Evolutionary conservation across 2,329 filamentous ascomycete genomes (phyloP).

Genomic region (Nemania abortiva): DNA sequence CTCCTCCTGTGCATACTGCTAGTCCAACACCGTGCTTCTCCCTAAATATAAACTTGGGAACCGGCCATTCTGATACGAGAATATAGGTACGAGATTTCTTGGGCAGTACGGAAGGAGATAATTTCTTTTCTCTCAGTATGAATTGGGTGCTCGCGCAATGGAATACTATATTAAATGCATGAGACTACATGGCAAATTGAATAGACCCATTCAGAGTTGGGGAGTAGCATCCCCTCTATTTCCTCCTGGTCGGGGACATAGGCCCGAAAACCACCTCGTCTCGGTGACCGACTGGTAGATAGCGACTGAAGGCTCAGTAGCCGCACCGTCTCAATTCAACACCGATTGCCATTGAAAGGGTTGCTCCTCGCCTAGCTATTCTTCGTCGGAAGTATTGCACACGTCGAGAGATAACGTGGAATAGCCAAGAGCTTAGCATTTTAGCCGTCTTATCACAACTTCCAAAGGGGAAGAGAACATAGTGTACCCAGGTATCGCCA

Average conservation of each 20-base stretch:
- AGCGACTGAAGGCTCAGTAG: not conserved
- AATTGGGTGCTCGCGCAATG: too few relatives aligned
- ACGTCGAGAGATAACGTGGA: not conserved
- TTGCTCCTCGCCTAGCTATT: too few relatives aligned
- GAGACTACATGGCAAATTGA: not conserved
- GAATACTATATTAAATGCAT: too few relatives aligned
- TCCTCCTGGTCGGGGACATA: too few relatives aligned
- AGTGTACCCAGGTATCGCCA: not conserved
- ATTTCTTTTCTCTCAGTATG: too few relatives aligned
- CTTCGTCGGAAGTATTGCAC: too few relatives aligned
- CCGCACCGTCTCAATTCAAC: not conserved
- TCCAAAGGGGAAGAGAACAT: slow-evolving; percentile 7
- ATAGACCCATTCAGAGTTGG: not conserved
- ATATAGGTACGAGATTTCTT: not conserved
- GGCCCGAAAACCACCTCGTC: too few relatives aligned
- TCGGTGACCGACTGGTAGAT: not conserved
- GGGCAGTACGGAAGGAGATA: too few relatives aligned
- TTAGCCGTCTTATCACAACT: not conserved
- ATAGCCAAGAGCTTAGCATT: not conserved
- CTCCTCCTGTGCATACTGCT: not conserved
- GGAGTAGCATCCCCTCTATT: too few relatives aligned
- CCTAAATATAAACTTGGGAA: not conserved
- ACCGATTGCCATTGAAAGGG: not conserved
- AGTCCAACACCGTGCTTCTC: not conserved
- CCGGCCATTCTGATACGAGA: not conserved